Evolutionary conservation across 2,329 filamentous ascomycete species (phyloP).

Genomic region (Passalora sequoiae): DNA sequence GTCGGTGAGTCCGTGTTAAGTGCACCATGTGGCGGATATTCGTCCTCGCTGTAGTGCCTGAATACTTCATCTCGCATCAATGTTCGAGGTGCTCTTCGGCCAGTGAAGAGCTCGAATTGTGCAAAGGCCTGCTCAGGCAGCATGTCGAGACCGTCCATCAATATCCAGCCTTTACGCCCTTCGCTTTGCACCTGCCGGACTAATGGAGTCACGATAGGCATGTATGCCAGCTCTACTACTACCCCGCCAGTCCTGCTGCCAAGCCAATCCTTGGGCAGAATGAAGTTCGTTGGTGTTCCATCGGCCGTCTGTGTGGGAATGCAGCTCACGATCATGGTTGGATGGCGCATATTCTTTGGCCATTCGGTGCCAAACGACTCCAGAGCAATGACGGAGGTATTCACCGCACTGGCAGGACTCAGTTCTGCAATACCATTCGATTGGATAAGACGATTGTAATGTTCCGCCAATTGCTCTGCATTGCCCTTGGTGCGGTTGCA

Average conservation of each 20-base stretch:
- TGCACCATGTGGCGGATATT: constrained; percentile 20
- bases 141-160: constrained; percentile 70
- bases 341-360: constrained; percentile 58
- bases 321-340: constrained; percentile 71
- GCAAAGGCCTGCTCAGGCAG: constrained; percentile 74
- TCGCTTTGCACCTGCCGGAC: constrained; percentile 60
- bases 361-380: constrained; percentile 56
- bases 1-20: constrained; percentile 21
- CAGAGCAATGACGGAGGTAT: constrained; percentile 52
- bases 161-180: constrained; percentile 62
- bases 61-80: constrained; percentile 64
- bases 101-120: constrained; percentile 77
- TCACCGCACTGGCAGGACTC: constrained; percentile 15
- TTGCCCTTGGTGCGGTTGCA: constrained; percentile 66
- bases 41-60: constrained; percentile 28
- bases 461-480: constrained; percentile 60
- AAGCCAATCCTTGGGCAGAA: constrained; percentile 64
- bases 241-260: constrained; percentile 69
- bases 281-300: constrained; percentile 64
- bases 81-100: constrained; percentile 62
- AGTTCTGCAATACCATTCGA: constrained; percentile 22
- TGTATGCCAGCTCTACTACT: constrained; percentile 61
- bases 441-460: constrained; percentile 58
- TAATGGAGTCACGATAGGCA: constrained; percentile 66
- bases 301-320: constrained; percentile 67